phyloP scores from a whole-genome alignment of 768 basidiomycete genomes.

The Roridomyces roridus region DNA sequence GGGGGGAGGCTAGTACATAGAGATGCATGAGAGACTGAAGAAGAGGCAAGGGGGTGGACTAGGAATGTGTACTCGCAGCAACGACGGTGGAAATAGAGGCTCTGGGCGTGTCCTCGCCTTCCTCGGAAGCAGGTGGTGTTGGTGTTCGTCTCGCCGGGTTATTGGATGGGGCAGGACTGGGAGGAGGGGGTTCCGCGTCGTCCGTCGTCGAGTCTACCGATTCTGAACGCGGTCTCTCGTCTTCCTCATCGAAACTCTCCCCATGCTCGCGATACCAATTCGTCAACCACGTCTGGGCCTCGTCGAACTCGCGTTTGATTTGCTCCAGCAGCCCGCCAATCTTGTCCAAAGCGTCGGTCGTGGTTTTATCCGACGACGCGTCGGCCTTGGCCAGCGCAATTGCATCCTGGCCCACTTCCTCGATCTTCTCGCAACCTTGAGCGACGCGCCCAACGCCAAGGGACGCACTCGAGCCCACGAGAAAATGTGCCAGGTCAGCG shows the following conservation, averaged over 20 bases:
- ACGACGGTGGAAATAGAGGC: no score
- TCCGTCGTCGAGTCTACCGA: no score
- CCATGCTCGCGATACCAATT: slow-evolving; percentile 23
- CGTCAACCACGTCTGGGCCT: slow-evolving; percentile 57
- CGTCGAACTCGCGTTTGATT: slow-evolving; percentile 57
- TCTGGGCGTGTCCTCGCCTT: no score
- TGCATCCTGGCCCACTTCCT: slow-evolving; percentile 57
- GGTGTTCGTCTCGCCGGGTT: background rate
- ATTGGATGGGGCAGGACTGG: no score
- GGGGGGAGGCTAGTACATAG: no score
- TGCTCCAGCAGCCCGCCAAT: slow-evolving; percentile 52
- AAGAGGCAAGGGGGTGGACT: no score
- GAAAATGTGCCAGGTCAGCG: slow-evolving; percentile 72
- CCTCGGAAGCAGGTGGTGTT: no score
- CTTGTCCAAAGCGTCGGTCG: slow-evolving; percentile 47
- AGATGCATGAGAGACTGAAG: no score
- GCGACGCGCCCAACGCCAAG: slow-evolving; percentile 69
- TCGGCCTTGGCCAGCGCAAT: background rate
- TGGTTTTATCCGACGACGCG: slow-evolving; percentile 44
- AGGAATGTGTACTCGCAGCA: no score
- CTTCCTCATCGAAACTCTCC: slow-evolving; percentile 1
- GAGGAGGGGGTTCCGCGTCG: no score
- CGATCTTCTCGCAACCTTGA: slow-evolving; percentile 78
- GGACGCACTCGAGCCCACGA: slow-evolving; percentile 80
- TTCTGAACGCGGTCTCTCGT: background rate